Evolutionary conservation across 345 rosid species (phyloP), one percentile per base, ranked within the genome.

Genomic region (Eucalyptus tenuipes): DNA sequence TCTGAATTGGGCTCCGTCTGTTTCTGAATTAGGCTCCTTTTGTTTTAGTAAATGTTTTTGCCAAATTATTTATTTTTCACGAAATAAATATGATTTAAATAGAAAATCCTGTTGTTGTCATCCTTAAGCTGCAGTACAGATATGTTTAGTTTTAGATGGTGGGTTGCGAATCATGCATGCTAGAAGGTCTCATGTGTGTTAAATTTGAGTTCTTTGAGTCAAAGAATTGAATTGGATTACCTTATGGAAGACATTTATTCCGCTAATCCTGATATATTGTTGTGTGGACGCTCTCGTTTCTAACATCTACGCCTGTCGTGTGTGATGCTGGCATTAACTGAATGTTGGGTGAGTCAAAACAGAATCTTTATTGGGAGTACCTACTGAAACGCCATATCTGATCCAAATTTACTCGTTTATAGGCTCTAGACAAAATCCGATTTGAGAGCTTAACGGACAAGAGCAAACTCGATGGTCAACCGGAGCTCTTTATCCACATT

Each of bases 401-500:
- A 75, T 75, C 42, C 82, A 10, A 75, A 37, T 11, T 37, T 20
- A 40, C 24, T 40, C 8, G 47, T 75, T 2, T 40, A 40, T 75
- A 96, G 99, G 99, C 99, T n/a, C 89, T 97, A 92, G 99, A 97
- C 89, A 97, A 97, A 90, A 97, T 97, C 47, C 91, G 99, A 71
- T 97, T 97, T 79, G 99, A 97, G 93, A 92, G 96, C 61, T 94
- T 97, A 94, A 96, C 99, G 2, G 97, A 97, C 79, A 97, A 97
- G 94, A 95, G 96, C 94, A 97, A 96, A 95, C 95, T 97, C 1
- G 97, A 96, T 91, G 94, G 85, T 29, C 99, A 96, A 86, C 98
- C 99, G 0, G 99, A 96, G 90, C 95, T 96, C 31, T 96, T 96
- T 86, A 95, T 96, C 87, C 97, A 94, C 92, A 95, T 96, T 84